These are phyloP conservation scores for Trichosanthes truncata DNA, from an alignment of 306 rosid genomes.

Conservation along the genomic window DNA sequence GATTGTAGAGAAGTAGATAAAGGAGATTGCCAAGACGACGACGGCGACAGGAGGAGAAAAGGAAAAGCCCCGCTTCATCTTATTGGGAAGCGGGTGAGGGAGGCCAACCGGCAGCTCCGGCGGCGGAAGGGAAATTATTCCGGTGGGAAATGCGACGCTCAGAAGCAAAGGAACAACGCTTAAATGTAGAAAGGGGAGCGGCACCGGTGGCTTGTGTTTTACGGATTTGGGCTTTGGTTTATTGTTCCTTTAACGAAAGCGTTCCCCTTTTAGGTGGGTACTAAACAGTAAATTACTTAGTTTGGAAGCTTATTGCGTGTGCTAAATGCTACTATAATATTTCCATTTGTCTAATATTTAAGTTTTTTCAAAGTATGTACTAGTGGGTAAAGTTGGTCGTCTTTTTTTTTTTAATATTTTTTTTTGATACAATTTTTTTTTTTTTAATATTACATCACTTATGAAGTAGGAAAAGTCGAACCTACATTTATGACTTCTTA, in stretches of 20 bases:
- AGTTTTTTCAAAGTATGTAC: no score
- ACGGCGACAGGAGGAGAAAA: conserved; percentile 57
- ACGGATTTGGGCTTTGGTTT: conserved; percentile 10
- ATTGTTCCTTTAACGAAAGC: neutral
- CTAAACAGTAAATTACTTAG: neutral
- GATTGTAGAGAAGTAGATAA: conserved; percentile 61
- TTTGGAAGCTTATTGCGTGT: neutral
- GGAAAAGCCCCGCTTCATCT: conserved; percentile 34
- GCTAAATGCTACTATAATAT: neutral
- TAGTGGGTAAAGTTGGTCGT: no score
- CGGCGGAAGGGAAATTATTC: neutral
- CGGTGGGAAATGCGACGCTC: neutral
- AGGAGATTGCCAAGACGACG: conserved; percentile 48
- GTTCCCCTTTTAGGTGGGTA: neutral
- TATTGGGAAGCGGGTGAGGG: conserved; percentile 5
- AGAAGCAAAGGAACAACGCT: conserved; percentile 3
- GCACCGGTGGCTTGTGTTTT: conserved; percentile 14
- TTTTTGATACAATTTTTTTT: no score
- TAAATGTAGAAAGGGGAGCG: conserved; percentile 16
- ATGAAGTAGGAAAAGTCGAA: no score
- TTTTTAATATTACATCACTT: no score
- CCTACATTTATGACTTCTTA: no score
- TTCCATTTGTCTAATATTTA: neutral
- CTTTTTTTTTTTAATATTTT: no score
- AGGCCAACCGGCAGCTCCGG: conserved; percentile 69